Conservation (phyloP, 805 yeast genomes). For the Ogataea wickerhamii region DNA sequence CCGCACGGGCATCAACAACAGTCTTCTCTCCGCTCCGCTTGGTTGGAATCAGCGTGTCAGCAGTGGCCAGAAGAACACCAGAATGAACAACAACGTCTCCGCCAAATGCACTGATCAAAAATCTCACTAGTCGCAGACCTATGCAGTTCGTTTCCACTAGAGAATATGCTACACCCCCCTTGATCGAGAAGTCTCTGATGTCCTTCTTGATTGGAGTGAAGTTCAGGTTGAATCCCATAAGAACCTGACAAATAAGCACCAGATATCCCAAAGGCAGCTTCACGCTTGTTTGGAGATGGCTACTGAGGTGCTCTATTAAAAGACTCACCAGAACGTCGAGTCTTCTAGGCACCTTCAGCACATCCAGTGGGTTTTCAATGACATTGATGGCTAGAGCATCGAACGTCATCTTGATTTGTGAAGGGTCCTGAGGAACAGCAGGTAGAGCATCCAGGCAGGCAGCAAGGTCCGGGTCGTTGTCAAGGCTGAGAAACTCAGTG, state of each 20-base stretch:
- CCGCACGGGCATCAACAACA: constrained; percentile 35
- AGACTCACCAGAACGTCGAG: constrained; percentile 44
- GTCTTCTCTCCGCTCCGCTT: constrained; percentile 36
- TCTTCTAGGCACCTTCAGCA: constrained; percentile 51
- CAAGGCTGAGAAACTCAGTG: constrained; percentile 53
- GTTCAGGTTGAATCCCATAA: constrained; percentile 52
- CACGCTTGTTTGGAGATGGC: constrained; percentile 51
- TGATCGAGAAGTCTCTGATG: constrained; percentile 51
- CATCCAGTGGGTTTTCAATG: constrained; percentile 44
- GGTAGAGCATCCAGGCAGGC: constrained; percentile 41
- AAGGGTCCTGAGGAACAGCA: constrained; percentile 20
- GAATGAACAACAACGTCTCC: constrained; percentile 44
- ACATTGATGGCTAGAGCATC: constrained; percentile 56
- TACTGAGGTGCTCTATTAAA: constrained; percentile 42
- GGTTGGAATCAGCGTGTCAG: constrained; percentile 61
- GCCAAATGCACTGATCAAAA: constrained; percentile 34
- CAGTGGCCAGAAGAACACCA: constrained; percentile 44
- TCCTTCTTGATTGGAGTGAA: constrained; percentile 56
- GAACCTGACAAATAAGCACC: constrained; percentile 48
- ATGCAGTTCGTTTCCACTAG: constrained; percentile 41
- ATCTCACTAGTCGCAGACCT: constrained; percentile 42
- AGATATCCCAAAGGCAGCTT: constrained; percentile 59
- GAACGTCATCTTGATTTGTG: constrained; percentile 32
- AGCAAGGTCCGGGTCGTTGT: constrained; percentile 50
- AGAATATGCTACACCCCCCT: constrained; percentile 40